A percentile compares a stretch with the other conserved stretches of the same genome.
phyloP scores from a whole-genome alignment of 2,329 filamentous ascomycete genomes.

The Exophiala alcalophila region DNA sequence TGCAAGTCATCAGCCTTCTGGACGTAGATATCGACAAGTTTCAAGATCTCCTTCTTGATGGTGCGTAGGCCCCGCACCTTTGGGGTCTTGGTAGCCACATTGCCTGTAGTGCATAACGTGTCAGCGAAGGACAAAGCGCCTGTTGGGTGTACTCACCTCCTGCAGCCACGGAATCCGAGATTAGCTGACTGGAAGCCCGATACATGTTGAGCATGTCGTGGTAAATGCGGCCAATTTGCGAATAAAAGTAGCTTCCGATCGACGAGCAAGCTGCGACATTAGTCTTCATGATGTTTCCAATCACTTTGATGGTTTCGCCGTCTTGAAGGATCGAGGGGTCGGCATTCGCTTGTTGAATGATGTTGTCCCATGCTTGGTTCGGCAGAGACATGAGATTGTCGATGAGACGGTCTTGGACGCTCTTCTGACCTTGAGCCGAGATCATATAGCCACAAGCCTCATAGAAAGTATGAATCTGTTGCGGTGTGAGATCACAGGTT shows the following conservation, averaged over 20 bases:
- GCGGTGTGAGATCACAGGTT: conserved; percentile 88
- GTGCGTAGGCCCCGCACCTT: conserved; percentile 92
- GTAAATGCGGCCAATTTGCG: conserved; percentile 95
- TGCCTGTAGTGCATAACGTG: conserved; percentile 52
- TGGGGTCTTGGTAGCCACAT: conserved; percentile 94
- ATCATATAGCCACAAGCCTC: conserved; percentile 99
- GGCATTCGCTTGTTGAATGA: conserved; percentile 81
- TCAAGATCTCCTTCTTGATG: conserved; percentile 99
- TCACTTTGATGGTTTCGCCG: conserved; percentile 92
- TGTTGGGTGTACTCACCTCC: conserved; percentile 61
- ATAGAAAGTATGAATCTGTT: conserved; percentile 98
- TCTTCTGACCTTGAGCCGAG: conserved; percentile 91
- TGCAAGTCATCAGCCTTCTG: conserved; percentile 96
- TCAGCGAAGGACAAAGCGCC: background rate
- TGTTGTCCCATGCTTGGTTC: conserved; percentile 91
- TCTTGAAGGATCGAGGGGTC: conserved; percentile 87
- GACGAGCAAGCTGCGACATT: conserved; percentile 98
- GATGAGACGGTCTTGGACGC: conserved; percentile 86
- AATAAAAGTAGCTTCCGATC: conserved; percentile 95
- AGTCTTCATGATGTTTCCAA: conserved; percentile 99
- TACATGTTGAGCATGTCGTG: conserved; percentile 99
- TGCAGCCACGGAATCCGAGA: conserved; percentile 83
- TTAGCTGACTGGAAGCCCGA: conserved; percentile 90
- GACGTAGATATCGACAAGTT: conserved; percentile 96
- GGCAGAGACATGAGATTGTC: conserved; percentile 89